Evolutionary conservation across 2,329 filamentous ascomycete genomes (phyloP), one percentile per base, ranked within the genome.

Genomic region (Diaporthe velutina): DNA sequence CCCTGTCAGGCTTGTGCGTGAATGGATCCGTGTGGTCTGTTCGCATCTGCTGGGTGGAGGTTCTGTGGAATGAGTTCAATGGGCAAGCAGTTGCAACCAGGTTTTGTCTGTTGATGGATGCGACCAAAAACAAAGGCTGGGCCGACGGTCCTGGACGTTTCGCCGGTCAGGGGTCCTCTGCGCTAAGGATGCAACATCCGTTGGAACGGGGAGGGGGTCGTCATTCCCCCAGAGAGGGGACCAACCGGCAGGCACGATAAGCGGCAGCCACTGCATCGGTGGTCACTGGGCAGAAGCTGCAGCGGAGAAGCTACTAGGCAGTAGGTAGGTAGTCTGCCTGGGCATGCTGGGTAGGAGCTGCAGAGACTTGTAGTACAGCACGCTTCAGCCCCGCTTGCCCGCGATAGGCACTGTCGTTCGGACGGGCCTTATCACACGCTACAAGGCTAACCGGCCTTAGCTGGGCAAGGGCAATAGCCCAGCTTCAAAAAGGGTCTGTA

Each of bases 91-190:
- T 72, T 42, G 70, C 57, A 64, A 55, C 57, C 70, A 64, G 57
- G 57, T 72, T 72, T 50, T 72, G 57, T 54, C 60, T 71, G 70
- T 71, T 58, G 70, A 60, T 71, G 70, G 57, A 72, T 72, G 70
- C 70, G 70, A 72, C 70, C 70, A 50, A 72, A 72, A 71, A 71
- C 55, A 71, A 71, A 71, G 70, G 70, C 50, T 54, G 57, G 70
- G 70, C 28, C 33, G 33, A 54, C 64, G n/a, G 48, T 68, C 33
- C 64, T 68, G 64, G 33, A 40, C n/a, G 64, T 54, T 40, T 68
- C 64, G 64, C 64, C 45, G 8, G 64, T 54, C 64, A 68, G 64
- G 64, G 64, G 64, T 68, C 64, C 48, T 68, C 45, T 50, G 48
- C 64, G 64, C 64, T 68, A 68, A 68, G 64, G 64, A 68, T 68